A percentile compares a stretch with the other conserved stretches of the same genome.
These are phyloP conservation scores for Onygenales sp. DNA, from an alignment of 2,329 filamentous ascomycete species.

Conservation along the genomic window DNA sequence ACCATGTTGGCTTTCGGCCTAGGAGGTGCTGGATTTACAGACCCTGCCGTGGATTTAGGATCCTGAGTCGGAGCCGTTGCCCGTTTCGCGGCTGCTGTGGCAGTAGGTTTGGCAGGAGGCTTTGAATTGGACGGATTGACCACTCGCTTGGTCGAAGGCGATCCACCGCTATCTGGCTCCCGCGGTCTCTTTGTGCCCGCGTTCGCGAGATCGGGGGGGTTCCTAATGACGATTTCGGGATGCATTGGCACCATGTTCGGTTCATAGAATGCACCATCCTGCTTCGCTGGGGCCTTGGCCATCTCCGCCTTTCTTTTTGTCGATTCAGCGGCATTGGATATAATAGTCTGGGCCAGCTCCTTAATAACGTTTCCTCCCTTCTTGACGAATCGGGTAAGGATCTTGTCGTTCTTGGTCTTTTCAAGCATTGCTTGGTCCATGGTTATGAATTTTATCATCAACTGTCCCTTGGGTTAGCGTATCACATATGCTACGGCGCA, in stretches of 20 bases:
- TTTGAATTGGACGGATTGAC: constrained; percentile 27
- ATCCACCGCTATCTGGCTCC: constrained; percentile 27
- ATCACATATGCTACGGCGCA: neutral
- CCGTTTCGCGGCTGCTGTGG: constrained; percentile 19
- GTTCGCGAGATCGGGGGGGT: constrained; percentile 13
- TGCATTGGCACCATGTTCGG: neutral
- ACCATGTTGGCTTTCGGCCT: constrained; percentile 31
- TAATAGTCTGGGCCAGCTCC: constrained; percentile 45
- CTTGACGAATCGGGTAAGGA: constrained; percentile 49
- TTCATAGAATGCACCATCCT: constrained; percentile 3
- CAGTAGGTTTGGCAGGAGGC: constrained; percentile 17
- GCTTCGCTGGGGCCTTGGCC: constrained; percentile 20
- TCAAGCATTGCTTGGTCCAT: constrained; percentile 49
- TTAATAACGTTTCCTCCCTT: constrained; percentile 49
- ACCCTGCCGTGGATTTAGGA: constrained; percentile 21
- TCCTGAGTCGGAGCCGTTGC: constrained; percentile 17
- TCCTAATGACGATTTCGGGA: constrained; percentile 5
- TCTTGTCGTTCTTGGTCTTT: constrained; percentile 51
- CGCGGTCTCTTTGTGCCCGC: constrained; percentile 30
- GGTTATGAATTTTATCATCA: constrained; percentile 47
- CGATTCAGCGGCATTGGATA: constrained; percentile 38
- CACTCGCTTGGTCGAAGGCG: constrained; percentile 29
- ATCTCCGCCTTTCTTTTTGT: constrained; percentile 35
- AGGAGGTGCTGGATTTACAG: constrained; percentile 12
- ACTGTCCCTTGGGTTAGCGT: constrained; percentile 26